These are phyloP conservation scores for Aspergillus spinulosporus DNA, from an alignment of 2,329 filamentous ascomycete species.

Conservation along the genomic window DNA sequence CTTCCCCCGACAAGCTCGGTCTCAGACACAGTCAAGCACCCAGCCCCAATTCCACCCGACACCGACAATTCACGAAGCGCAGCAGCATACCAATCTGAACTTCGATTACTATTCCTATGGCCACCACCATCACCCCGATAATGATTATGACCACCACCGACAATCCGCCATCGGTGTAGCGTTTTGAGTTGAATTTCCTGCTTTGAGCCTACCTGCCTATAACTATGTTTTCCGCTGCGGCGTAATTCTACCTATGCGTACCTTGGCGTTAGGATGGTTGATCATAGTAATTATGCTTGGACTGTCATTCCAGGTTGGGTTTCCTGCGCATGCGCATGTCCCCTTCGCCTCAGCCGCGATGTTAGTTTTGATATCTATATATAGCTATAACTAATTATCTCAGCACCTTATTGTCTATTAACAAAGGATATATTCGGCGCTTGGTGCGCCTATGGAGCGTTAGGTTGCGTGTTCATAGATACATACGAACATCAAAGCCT, in stretches of 20 bases:
- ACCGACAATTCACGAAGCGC: slow-evolving; percentile 18
- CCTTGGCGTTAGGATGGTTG: too few relatives aligned
- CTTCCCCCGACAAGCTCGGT: not conserved
- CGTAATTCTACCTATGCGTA: not conserved
- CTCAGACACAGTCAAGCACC: not conserved
- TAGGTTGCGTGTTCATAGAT: too few relatives aligned
- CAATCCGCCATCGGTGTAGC: slow-evolving; percentile 35
- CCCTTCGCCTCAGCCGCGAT: too few relatives aligned
- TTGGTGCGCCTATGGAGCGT: too few relatives aligned
- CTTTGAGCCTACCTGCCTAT: not conserved
- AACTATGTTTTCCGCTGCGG: not conserved
- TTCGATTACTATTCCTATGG: slow-evolving; percentile 11
- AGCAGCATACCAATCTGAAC: slow-evolving; percentile 13
- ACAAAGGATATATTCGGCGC: too few relatives aligned
- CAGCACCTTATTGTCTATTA: too few relatives aligned
- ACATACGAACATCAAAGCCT: too few relatives aligned
- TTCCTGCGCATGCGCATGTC: too few relatives aligned
- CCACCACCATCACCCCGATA: not conserved
- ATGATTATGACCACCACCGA: slow-evolving; percentile 19
- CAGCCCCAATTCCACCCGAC: slow-evolving; percentile 1
- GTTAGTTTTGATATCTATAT: too few relatives aligned
- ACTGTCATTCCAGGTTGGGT: too few relatives aligned
- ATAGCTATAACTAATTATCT: too few relatives aligned
- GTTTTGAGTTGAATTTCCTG: slow-evolving; percentile 24
- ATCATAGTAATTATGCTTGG: too few relatives aligned